Base-by-base conservation (phyloP, 768 basidiomycete genomes). In the Dioszegia hungarica region DNA sequence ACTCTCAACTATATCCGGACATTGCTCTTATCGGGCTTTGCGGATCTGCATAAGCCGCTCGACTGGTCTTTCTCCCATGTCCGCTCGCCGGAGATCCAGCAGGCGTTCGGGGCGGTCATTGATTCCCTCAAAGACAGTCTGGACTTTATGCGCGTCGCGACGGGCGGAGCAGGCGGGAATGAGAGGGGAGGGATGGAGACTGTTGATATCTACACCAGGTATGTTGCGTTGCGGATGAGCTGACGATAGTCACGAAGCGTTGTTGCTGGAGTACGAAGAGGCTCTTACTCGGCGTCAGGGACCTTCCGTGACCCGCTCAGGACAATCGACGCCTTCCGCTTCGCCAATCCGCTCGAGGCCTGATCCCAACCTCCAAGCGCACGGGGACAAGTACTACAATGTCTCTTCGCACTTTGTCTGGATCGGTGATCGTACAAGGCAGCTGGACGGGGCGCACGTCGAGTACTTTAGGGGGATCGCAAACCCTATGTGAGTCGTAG, bases 361-460 rank as follows among this genome's bases (percentile, higher is more conserved):
- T 6, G 19, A 11, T 22, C 17, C 17, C 15, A 31, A 14, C 47
- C 15, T 38, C 2, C 39, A 34, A 24, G 15, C 31, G 44, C 6
- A 22, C 36, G 25, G 31, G 15, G 20, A 75, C 40, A 84, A 81
- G 34, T 82, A 81, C 73, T 97, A 94, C 78, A 94, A 97, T 72
- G 88, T 89, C 15, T 89, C 90, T 2, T 89, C 90, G 8, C 92
- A 93, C 74, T 94, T 95, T 77, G 76, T 97, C 47, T 99, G 94
- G 94, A 89, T 99, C 52, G 94, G 94, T 0, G 95, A 99, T 77
- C 84, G 94, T 49, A 99, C 94, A 4, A 80, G 94, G 37, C 90
- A 94, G 76, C 79, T 98, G 0, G 83, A 84, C 43, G 91, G 92
- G 6, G 95, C 92, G 3, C 95, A 99, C 73, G 86, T 97, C 29